These are phyloP conservation scores for Macrolepiota fuliginosa DNA, from an alignment of 768 basidiomycete species.

Conservation along the genomic window DNA sequence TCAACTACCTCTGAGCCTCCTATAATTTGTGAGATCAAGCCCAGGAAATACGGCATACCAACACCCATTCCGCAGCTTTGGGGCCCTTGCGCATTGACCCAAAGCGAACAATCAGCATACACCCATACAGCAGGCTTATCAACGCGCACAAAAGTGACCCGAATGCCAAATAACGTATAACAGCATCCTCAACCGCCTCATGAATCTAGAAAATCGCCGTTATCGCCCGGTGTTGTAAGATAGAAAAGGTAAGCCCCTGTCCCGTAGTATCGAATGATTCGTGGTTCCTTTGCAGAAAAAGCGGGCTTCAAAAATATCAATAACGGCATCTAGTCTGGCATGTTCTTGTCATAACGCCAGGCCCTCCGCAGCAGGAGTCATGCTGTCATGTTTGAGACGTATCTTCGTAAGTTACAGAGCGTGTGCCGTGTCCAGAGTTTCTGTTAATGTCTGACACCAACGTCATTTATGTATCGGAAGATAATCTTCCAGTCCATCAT, in stretches of 20 bases:
- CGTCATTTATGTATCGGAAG: too few relatives aligned
- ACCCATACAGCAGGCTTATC: too few relatives aligned
- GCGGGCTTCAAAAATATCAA: too few relatives aligned
- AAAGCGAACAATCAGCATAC: conserved; percentile 60
- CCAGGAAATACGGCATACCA: conserved; percentile 28
- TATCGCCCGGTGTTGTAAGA: conserved; percentile 22
- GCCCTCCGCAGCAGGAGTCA: too few relatives aligned
- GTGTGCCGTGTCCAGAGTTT: too few relatives aligned
- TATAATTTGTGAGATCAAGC: conserved; percentile 19
- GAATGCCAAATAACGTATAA: conserved; percentile 52
- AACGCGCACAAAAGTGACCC: conserved; percentile 54
- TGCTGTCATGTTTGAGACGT: too few relatives aligned
- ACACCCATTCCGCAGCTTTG: conserved; percentile 59
- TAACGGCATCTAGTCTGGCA: too few relatives aligned
- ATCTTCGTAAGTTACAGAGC: too few relatives aligned
- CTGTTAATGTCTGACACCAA: too few relatives aligned
- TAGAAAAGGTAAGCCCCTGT: not conserved
- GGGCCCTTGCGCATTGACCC: conserved; percentile 62
- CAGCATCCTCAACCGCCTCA: conserved; percentile 41
- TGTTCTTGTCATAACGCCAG: too few relatives aligned
- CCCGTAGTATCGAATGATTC: conserved; percentile 10
- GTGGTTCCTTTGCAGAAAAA: conserved; percentile 1
- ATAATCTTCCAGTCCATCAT: too few relatives aligned
- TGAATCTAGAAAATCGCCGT: conserved; percentile 29
- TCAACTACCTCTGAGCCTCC: conserved; percentile 43